Conservation (phyloP, 345 rosid species). For the Populus nigra region DNA sequence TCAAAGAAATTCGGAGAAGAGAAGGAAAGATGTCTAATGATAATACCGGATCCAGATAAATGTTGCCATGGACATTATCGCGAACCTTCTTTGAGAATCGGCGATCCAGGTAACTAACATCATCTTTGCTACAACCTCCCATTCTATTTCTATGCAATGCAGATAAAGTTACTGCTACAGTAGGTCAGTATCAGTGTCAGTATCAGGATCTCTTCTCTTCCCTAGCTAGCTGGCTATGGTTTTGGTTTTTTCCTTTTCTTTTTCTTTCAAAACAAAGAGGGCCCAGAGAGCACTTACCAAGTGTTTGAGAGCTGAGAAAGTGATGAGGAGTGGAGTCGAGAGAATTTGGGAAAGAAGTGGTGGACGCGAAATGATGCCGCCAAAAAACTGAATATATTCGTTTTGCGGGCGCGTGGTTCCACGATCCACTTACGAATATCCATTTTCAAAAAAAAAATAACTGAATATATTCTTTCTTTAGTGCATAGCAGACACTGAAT, state of each 20-base stretch:
- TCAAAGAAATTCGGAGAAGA: too few relatives aligned
- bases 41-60: constrained; percentile 47
- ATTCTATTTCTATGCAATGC: constrained; percentile 6
- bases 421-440: neutral
- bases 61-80: constrained; percentile 60
- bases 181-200: too few relatives aligned
- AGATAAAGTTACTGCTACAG: too few relatives aligned
- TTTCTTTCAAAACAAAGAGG: neutral
- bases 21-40: neutral
- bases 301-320: neutral
- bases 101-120: constrained; percentile 21
- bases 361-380: constrained; percentile 17
- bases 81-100: constrained; percentile 42
- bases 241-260: neutral
- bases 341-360: neutral
- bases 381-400: neutral
- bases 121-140: constrained; percentile 8
- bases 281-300: neutral
- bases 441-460: too few relatives aligned
- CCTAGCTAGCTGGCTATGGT: neutral
- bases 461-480: too few relatives aligned
- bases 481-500: too few relatives aligned
- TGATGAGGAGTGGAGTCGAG: neutral
- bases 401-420: neutral
- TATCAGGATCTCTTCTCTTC: neutral